Percentiles rank a stretch among this genome's conserved stretches.
Conservation (phyloP, 768 basidiomycete species). For the Amanita thiersii region DNA sequence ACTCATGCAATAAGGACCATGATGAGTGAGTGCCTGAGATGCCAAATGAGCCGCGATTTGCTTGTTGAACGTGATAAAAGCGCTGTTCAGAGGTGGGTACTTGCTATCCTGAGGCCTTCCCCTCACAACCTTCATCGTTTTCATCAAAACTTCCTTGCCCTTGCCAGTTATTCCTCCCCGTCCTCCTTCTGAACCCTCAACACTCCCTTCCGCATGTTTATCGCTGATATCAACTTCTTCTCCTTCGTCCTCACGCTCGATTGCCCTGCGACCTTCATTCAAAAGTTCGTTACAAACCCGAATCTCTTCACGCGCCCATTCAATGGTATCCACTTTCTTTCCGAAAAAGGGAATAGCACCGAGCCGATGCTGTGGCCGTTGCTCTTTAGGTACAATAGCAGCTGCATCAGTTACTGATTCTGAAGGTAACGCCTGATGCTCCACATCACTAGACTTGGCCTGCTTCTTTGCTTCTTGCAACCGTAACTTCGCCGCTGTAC, state of each 20-base stretch:
- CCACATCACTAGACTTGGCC: conserved; percentile 21
- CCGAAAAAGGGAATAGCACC: conserved; percentile 58
- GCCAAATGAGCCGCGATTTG: conserved; percentile 94
- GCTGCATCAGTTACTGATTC: conserved; percentile 15
- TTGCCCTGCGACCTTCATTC: conserved; percentile 36
- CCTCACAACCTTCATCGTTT: conserved; percentile 9
- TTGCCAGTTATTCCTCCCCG: conserved; percentile 10
- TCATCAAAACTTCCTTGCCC: conserved; percentile 7
- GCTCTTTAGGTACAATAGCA: conserved; percentile 47
- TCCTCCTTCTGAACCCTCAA: conserved; percentile 1
- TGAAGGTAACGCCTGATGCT: conserved; percentile 17
- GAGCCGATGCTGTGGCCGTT: conserved; percentile 78
- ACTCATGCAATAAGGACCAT: conserved; percentile 80
- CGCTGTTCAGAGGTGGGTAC: conserved; percentile 59
- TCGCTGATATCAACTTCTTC: conserved; percentile 15
- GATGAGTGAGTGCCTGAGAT: conserved; percentile 63
- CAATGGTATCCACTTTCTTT: conserved; percentile 87
- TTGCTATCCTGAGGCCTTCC: conserved; percentile 18
- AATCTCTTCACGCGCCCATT: conserved; percentile 81
- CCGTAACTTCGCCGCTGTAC: conserved; percentile 67
- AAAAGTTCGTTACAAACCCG: conserved; percentile 41
- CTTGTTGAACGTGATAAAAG: conserved; percentile 86
- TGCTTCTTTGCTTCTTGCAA: conserved; percentile 43
- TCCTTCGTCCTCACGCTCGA: conserved; percentile 19
- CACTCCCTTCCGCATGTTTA: conserved; percentile 6